These are phyloP conservation scores for Kwoniella sp. DNA, from an alignment of 768 basidiomycete species.

Conservation along the genomic window DNA sequence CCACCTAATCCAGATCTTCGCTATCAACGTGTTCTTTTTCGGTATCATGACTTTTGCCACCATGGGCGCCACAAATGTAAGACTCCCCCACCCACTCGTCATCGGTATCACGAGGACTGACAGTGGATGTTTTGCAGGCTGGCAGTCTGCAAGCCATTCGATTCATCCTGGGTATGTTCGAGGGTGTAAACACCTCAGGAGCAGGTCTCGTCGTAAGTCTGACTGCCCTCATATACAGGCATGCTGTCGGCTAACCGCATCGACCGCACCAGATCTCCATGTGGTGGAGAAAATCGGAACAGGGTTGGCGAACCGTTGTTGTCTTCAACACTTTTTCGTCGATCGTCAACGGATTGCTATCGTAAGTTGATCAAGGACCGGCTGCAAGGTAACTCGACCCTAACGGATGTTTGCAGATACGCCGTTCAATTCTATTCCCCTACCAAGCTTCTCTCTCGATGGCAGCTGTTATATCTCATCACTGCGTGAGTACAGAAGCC, in stretches of 20 bases:
- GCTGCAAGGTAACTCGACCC: too few relatives aligned
- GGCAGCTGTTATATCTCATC: constrained; percentile 27
- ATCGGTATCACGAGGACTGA: not conserved
- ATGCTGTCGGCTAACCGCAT: not conserved
- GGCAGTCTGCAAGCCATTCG: constrained; percentile 24
- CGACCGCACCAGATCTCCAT: constrained; percentile 21
- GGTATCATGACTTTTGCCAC: constrained; percentile 34
- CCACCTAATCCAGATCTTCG: constrained; percentile 15
- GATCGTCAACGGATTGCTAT: constrained; percentile 22
- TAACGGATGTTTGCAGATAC: constrained; percentile 13
- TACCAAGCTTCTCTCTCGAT: constrained; percentile 8
- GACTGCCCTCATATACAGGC: not conserved
- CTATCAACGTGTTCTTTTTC: constrained; percentile 37
- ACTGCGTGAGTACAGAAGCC: constrained; percentile 11
- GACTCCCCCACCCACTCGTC: not conserved
- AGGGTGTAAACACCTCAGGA: constrained; percentile 25
- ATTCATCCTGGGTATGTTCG: constrained; percentile 32
- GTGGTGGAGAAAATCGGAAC: constrained; percentile 45
- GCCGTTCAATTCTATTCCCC: constrained; percentile 25
- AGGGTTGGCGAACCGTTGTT: constrained; percentile 37
- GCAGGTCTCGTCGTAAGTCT: constrained; percentile 28
- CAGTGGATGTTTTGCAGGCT: constrained; percentile 13
- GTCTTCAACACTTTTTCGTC: constrained; percentile 46
- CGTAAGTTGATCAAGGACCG: constrained; percentile 16
- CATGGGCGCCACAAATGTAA: constrained; percentile 25